These are phyloP conservation scores for Pyrenophora seminiperda DNA, from an alignment of 2,329 filamentous ascomycete species.

Conservation along the genomic window DNA sequence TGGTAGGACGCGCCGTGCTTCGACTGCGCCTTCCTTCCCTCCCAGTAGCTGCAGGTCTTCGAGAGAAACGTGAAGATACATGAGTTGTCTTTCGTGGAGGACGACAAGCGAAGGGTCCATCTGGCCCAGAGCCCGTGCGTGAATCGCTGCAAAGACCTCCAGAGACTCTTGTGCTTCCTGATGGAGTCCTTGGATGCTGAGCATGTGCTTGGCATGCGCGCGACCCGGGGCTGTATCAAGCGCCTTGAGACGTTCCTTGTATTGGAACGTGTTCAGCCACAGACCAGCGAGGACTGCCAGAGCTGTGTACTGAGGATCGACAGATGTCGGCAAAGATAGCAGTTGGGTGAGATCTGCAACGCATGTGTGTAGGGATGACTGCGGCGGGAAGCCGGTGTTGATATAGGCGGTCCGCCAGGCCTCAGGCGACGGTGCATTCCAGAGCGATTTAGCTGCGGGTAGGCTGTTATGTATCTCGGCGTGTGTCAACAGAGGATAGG, in stretches of 20 bases:
- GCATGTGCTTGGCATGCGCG: neutral
- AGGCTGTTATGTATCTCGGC: neutral
- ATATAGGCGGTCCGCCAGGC: neutral
- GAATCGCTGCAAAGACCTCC: neutral
- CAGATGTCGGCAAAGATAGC: neutral
- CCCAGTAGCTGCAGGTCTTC: neutral
- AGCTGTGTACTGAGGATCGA: neutral
- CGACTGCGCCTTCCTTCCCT: neutral
- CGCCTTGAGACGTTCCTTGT: neutral
- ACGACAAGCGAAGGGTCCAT: neutral
- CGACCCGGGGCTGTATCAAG: neutral
- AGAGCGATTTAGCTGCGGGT: neutral
- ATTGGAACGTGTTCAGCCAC: neutral
- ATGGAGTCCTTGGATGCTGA: neutral
- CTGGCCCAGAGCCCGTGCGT: neutral
- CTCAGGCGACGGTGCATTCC: neutral
- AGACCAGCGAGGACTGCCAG: neutral
- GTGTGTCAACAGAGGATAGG: neutral
- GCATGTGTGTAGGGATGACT: neutral
- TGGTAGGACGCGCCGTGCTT: neutral
- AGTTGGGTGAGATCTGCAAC: neutral
- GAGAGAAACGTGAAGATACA: neutral
- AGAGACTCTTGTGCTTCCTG: neutral
- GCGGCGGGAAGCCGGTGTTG: neutral
- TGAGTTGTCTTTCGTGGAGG: neutral